phyloP scores from a whole-genome alignment of 345 rosid genomes.

The Citrus australasica region DNA sequence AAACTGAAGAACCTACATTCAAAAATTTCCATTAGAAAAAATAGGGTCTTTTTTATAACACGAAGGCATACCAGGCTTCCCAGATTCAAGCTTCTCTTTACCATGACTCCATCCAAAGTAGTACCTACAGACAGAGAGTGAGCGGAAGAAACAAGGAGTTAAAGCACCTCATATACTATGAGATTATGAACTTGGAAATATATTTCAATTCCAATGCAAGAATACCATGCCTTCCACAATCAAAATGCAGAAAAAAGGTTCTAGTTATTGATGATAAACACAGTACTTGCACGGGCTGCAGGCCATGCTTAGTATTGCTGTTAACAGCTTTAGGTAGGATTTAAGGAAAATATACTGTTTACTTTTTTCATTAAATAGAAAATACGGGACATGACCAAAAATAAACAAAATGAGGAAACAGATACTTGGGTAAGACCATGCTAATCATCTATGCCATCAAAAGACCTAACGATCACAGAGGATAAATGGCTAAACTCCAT shows the following conservation, averaged over 20 bases:
- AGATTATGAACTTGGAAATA: not conserved
- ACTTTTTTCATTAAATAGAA: not conserved
- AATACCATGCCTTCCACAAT: not conserved
- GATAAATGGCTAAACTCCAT: not conserved
- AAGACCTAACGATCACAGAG: not conserved
- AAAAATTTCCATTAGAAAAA: no score
- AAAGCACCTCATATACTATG: not conserved
- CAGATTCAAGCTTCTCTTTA: no score
- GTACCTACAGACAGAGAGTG: conserved; percentile 43
- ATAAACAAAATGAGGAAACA: not conserved
- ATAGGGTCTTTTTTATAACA: no score
- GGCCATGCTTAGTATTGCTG: not conserved
- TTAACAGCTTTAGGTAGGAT: not conserved
- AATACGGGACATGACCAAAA: not conserved
- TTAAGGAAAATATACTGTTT: not conserved
- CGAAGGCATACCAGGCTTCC: no score
- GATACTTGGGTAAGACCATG: not conserved
- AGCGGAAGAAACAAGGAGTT: not conserved
- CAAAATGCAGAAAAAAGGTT: not conserved
- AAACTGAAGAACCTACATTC: not conserved
- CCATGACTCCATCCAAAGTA: conserved; percentile 51
- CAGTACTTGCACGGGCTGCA: not conserved
- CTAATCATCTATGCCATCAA: not conserved
- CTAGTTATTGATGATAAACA: not conserved
- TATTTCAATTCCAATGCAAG: not conserved